Percentiles rank a stretch among this genome's conserved stretches.
These are phyloP conservation scores for Trichoderma pleuroti DNA, from an alignment of 2,329 filamentous ascomycete genomes.

Conservation along the genomic window DNA sequence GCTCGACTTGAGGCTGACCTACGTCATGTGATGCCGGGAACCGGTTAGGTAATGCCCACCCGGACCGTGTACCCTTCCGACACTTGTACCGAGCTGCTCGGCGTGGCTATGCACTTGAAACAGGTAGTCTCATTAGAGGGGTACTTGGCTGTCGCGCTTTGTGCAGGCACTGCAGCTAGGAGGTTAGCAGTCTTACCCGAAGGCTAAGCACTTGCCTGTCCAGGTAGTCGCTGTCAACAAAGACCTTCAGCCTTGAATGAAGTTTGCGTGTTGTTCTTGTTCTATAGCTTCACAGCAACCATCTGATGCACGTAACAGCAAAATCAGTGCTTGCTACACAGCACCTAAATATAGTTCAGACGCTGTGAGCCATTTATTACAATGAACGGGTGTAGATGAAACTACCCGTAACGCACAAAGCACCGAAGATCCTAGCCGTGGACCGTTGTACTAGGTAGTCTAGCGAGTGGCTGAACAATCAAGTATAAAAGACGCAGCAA, in stretches of 20 bases:
- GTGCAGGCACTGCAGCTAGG: not conserved
- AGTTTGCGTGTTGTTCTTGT: not conserved
- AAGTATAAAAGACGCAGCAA: not conserved
- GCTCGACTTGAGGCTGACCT: constrained; percentile 3
- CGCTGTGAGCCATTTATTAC: not conserved
- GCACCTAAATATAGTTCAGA: no score
- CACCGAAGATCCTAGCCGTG: not conserved
- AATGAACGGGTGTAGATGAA: not conserved
- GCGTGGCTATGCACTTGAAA: not conserved
- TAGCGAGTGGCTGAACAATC: not conserved
- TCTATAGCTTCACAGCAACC: not conserved
- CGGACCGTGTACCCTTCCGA: not conserved
- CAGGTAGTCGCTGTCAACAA: not conserved
- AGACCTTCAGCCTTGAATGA: not conserved
- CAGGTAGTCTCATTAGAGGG: not conserved
- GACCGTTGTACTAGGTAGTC: not conserved
- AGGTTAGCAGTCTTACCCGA: not conserved
- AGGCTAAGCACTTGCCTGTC: not conserved
- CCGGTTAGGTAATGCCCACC: not conserved
- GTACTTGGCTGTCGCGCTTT: not conserved
- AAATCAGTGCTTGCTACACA: no score
- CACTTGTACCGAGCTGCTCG: not conserved
- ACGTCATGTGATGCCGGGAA: constrained; percentile 11
- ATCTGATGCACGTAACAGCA: not conserved
- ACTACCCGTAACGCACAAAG: not conserved